Conservation (phyloP, 768 basidiomycete genomes). For the Goffeauzyma gilvescens region DNA sequence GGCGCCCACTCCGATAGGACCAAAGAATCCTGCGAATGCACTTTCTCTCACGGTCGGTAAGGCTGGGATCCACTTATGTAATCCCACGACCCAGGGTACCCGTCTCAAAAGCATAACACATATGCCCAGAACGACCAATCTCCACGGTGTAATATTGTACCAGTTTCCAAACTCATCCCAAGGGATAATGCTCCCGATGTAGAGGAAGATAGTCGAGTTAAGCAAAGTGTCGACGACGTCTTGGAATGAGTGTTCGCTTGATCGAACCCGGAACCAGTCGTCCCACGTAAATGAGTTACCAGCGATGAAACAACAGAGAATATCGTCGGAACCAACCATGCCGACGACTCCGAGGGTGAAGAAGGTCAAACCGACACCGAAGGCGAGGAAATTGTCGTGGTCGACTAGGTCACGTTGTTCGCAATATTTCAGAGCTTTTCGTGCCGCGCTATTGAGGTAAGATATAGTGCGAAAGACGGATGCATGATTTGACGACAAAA, state of each 20-base stretch:
- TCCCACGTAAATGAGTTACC: constrained; percentile 27
- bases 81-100: constrained; percentile 31
- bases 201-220: constrained; percentile 13
- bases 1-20: constrained; percentile 24
- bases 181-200: constrained; percentile 30
- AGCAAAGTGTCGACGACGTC: constrained; percentile 31
- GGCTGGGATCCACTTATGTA: constrained; percentile 25
- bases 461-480: background rate
- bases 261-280: constrained; percentile 30
- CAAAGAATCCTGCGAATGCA: constrained; percentile 33
- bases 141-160: constrained; percentile 29
- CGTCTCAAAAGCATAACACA: constrained; percentile 32
- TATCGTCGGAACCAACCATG: constrained; percentile 34
- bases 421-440: constrained; percentile 22
- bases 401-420: constrained; percentile 28
- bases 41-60: constrained; percentile 23
- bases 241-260: constrained; percentile 29
- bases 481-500: too few relatives aligned
- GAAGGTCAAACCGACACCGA: constrained; percentile 33
- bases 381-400: constrained; percentile 33
- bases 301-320: constrained; percentile 33
- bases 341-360: constrained; percentile 31
- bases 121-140: constrained; percentile 31
- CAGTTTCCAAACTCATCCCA: constrained; percentile 23
- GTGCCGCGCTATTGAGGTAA: constrained; percentile 18